Conservation (phyloP, 2,329 filamentous ascomycete genomes). For the Epichloe typhina region DNA sequence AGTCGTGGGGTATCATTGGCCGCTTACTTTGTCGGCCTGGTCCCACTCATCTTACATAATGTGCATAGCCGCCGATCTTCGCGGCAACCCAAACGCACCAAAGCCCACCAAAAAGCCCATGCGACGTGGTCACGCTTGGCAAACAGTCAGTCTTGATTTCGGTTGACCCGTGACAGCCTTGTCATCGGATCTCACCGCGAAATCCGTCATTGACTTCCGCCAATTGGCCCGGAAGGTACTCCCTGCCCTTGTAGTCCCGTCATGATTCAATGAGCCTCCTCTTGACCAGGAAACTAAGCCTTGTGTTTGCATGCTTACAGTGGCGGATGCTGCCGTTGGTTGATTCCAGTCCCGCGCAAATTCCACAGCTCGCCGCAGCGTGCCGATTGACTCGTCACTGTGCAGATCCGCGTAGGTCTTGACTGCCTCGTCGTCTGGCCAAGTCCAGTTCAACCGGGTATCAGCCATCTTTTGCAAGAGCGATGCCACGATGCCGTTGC, state of each 20-base stretch:
- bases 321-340: neutral
- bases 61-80: neutral
- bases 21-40: neutral
- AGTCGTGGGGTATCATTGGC: slow-evolving; percentile 1
- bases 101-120: too few species aligned
- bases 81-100: neutral
- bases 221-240: too few species aligned
- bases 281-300: neutral
- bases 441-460: slow-evolving; percentile 17
- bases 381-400: slow-evolving; percentile 12
- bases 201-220: neutral
- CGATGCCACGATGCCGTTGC: slow-evolving; percentile 15
- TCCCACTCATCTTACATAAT: neutral
- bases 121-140: neutral
- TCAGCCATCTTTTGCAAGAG: slow-evolving; percentile 17
- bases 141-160: neutral
- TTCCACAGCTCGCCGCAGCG: slow-evolving; percentile 14
- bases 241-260: too few species aligned
- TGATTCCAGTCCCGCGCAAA: slow-evolving; percentile 7
- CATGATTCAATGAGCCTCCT: neutral
- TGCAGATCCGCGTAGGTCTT: slow-evolving; percentile 18
- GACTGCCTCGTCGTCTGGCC: slow-evolving; percentile 27
- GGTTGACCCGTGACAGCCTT: neutral
- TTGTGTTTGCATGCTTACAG: neutral
- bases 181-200: neutral